Evolutionary conservation across 306 rosid genomes (phyloP).

Genomic region (Vachellia collinsii): DNA sequence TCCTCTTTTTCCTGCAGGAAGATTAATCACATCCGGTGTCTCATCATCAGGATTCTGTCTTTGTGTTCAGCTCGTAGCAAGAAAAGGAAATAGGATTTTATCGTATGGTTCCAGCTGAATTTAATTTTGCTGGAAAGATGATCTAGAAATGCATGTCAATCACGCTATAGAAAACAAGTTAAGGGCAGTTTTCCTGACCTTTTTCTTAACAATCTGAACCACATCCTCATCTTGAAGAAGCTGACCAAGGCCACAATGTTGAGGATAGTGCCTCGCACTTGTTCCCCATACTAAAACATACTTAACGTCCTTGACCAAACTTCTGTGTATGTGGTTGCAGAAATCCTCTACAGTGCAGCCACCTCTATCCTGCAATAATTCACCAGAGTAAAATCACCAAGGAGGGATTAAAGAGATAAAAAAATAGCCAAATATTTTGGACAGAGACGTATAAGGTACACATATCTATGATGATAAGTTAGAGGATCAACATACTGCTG

Average conservation of each 20-base stretch:
- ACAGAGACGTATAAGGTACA: not conserved
- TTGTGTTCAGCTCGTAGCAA: slow-evolving; percentile 2
- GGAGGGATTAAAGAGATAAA: not conserved
- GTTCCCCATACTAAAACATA: slow-evolving; percentile 97
- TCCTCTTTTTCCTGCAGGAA: slow-evolving; percentile 80
- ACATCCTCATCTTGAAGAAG: slow-evolving; percentile 86
- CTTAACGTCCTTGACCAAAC: slow-evolving; percentile 93
- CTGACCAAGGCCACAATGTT: slow-evolving; percentile 53
- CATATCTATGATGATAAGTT: not conserved
- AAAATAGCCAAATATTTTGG: not conserved
- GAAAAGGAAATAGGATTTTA: not conserved
- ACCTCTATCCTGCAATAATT: slow-evolving; percentile 82
- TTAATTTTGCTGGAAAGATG: not conserved
- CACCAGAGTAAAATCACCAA: slow-evolving; percentile 33
- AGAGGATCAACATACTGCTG: slow-evolving; percentile 69
- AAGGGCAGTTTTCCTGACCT: slow-evolving; percentile 52
- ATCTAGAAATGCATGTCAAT: not conserved
- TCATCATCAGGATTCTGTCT: slow-evolving; percentile 5
- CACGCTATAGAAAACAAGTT: slow-evolving; percentile 1
- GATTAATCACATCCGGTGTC: slow-evolving; percentile 24
- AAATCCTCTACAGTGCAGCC: slow-evolving; percentile 96
- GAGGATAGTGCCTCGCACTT: slow-evolving; percentile 97
- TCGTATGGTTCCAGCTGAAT: not conserved
- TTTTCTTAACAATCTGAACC: slow-evolving; percentile 98
- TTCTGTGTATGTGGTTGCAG: slow-evolving; percentile 97